Percentiles rank a stretch among this genome's conserved stretches.
phyloP scores from a whole-genome alignment of 169 alveolate species.

The Plasmodium berghei region DNA sequence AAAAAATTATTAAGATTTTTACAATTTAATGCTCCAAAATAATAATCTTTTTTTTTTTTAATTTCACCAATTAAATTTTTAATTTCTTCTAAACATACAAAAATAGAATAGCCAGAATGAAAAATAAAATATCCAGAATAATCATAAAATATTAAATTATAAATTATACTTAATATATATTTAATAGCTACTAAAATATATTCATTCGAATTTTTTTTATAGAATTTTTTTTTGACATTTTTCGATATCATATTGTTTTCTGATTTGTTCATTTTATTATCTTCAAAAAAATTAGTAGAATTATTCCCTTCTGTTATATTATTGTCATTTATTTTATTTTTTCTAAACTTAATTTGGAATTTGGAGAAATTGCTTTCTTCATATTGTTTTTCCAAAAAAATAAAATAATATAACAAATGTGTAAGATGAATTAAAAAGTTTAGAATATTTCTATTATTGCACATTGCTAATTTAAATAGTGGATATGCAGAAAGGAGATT shows the following conservation, averaged over 20 bases:
- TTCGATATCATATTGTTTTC: no score
- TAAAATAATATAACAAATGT: constrained; percentile 56
- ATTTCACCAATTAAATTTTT: constrained; percentile 66
- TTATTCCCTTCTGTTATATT: constrained; percentile 1
- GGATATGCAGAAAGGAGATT: constrained; percentile 49
- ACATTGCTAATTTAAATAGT: constrained; percentile 40
- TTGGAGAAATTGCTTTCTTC: constrained; percentile 2
- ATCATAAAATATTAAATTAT: constrained; percentile 71
- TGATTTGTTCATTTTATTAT: no score
- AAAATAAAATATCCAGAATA: constrained; percentile 50
- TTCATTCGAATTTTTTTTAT: constrained; percentile 22
- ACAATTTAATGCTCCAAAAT: constrained; percentile 47
- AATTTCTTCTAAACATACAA: constrained; percentile 74
- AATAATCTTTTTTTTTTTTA: constrained; percentile 69
- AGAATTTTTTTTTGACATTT: no score
- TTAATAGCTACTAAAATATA: constrained; percentile 52
- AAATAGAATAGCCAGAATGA: constrained; percentile 71
- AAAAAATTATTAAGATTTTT: constrained; percentile 7
- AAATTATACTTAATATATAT: constrained; percentile 41
- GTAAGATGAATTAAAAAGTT: constrained; percentile 51
- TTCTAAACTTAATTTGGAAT: not conserved
- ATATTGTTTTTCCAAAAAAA: constrained; percentile 45
- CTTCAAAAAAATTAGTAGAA: no score
- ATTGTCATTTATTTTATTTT: not conserved
- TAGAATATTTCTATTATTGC: constrained; percentile 41